Evolutionary conservation across 306 rosid genomes (phyloP).

Genomic region (Corylus americana): DNA sequence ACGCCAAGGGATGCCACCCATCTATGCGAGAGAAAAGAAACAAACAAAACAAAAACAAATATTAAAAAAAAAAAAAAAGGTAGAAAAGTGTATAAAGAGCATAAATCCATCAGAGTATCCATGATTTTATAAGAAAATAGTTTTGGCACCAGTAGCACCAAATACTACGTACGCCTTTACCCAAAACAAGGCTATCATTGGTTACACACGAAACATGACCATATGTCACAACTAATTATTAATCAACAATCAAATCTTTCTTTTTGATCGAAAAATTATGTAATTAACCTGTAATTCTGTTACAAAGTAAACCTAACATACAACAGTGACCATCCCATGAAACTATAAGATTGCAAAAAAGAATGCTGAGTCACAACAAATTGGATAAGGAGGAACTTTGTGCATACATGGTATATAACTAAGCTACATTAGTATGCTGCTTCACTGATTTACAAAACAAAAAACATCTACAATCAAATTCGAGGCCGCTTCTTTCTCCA

Average conservation of each 20-base stretch:
- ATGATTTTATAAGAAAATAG: not conserved
- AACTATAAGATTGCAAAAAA: constrained; percentile 22
- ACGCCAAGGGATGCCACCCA: not conserved
- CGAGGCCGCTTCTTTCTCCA: constrained; percentile 99
- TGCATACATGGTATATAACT: constrained; percentile 81
- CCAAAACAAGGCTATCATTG: not conserved
- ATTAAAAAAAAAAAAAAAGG: too few species aligned
- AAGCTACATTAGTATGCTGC: constrained; percentile 84
- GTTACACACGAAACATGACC: not conserved
- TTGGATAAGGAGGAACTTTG: constrained; percentile 26
- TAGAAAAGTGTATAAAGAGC: too few species aligned
- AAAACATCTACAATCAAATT: constrained; percentile 80
- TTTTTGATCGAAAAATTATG: not conserved
- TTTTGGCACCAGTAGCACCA: not conserved
- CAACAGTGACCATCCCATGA: constrained; percentile 8
- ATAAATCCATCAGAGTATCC: not conserved
- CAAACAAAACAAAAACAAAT: too few species aligned
- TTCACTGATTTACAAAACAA: constrained; percentile 98
- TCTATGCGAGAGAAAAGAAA: not conserved
- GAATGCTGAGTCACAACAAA: not conserved
- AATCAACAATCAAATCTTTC: constrained; percentile 10
- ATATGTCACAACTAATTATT: not conserved
- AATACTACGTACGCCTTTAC: too few species aligned
- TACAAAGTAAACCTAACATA: not conserved
- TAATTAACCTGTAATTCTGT: not conserved